Conservation (phyloP, 192 early-diverging fungal species). For the Cetraspora pellucida region DNA sequence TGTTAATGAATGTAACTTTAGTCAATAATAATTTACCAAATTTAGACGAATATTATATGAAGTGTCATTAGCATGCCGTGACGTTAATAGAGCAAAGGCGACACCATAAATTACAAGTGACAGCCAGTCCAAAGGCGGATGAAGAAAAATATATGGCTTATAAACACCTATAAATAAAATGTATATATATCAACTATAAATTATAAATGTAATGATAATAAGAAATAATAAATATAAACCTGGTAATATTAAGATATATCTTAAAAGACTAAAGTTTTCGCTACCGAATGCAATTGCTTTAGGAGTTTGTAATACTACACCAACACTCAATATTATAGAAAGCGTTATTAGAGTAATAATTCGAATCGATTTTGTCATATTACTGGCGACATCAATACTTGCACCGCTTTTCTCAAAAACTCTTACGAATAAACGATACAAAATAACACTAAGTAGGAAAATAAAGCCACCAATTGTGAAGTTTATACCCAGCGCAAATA, state of each 20-base stretch:
- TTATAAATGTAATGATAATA: background rate
- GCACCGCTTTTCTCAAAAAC: background rate
- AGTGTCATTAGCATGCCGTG: background rate
- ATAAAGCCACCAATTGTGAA: background rate
- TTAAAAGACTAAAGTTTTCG: background rate
- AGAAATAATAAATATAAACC: background rate
- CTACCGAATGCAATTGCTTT: background rate
- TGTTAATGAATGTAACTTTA: no score
- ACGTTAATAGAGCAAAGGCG: background rate
- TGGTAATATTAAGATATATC: background rate
- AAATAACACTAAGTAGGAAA: background rate
- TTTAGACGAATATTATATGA: background rate
- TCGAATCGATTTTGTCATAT: background rate
- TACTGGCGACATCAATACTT: background rate
- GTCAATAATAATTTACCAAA: background rate
- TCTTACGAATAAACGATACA: background rate
- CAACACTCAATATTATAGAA: background rate
- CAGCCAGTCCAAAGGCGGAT: conserved; percentile 7
- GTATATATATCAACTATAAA: background rate
- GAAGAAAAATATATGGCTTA: background rate
- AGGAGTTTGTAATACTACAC: background rate
- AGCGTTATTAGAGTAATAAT: background rate
- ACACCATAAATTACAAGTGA: background rate
- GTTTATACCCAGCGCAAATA: conserved; percentile 1
- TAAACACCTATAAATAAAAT: background rate